A percentile compares a stretch with the other conserved stretches of the same genome.
These are phyloP conservation scores for Podospora pseudoanserina DNA, from an alignment of 495 filamentous ascomycete species.

Conservation along the genomic window DNA sequence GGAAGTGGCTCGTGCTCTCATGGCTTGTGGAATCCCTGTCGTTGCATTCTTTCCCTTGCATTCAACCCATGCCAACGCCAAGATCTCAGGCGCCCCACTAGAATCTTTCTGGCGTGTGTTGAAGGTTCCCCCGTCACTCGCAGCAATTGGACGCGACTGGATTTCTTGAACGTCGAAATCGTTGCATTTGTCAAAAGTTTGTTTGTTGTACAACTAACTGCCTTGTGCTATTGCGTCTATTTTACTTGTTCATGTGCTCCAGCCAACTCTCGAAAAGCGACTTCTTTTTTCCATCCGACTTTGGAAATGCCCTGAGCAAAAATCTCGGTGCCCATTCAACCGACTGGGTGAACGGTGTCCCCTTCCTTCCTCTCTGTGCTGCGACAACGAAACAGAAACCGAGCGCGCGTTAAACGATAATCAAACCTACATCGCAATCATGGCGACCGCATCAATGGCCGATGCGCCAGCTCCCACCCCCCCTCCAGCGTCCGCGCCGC, in stretches of 20 bases:
- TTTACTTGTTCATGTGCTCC: not conserved
- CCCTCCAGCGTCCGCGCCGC: not conserved
- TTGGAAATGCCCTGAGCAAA: not conserved
- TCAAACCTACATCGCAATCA: not conserved
- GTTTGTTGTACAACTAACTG: not conserved
- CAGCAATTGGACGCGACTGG: not conserved
- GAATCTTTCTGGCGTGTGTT: conserved; percentile 9
- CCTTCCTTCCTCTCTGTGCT: not conserved
- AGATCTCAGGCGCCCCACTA: conserved; percentile 8
- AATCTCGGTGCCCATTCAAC: not conserved
- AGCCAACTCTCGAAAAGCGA: not conserved
- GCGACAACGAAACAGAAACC: not conserved
- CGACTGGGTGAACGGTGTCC: not conserved
- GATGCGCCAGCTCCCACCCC: conserved; percentile 3
- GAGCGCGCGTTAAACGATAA: not conserved
- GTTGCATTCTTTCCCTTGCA: conserved; percentile 4
- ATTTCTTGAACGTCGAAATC: not conserved
- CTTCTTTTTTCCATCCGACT: not conserved
- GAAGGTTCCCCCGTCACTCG: not conserved
- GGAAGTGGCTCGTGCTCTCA: not conserved
- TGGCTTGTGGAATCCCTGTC: not conserved
- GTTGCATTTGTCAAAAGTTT: not conserved
- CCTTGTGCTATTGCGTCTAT: not conserved
- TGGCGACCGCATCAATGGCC: not conserved
- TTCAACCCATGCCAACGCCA: conserved; percentile 3